A percentile compares a stretch with the other conserved stretches of the same genome.
These are phyloP conservation scores for Dactylella cylindrospora DNA, from an alignment of 2,329 filamentous ascomycete species.

Conservation along the genomic window DNA sequence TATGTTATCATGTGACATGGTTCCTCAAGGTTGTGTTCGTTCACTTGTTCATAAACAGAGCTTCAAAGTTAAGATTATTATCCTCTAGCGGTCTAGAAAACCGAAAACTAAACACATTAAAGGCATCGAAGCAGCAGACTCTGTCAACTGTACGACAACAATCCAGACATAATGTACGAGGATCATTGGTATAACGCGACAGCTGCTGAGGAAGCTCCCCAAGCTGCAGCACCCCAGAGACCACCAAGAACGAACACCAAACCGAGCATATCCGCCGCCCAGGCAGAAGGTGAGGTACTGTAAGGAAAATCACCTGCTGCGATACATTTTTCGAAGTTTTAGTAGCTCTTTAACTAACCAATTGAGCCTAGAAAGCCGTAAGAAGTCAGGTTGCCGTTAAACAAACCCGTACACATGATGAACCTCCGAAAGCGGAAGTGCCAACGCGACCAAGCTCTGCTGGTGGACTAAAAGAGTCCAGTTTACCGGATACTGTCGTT, in stretches of 20 bases:
- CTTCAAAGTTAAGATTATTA: too few relatives aligned
- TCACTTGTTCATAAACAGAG: too few relatives aligned
- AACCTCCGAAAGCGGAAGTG: constrained; percentile 46
- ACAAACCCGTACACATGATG: constrained; percentile 28
- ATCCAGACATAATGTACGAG: constrained; percentile 48
- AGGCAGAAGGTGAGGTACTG: constrained; percentile 41
- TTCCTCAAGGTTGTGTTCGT: too few relatives aligned
- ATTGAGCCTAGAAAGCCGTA: constrained; percentile 1
- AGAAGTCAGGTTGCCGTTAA: constrained; percentile 5
- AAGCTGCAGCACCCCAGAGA: constrained; percentile 11
- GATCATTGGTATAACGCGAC: constrained; percentile 48
- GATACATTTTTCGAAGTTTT: neutral
- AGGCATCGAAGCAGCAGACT: too few relatives aligned
- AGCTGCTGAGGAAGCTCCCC: constrained; percentile 22
- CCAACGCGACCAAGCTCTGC: constrained; percentile 46
- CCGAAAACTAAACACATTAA: too few relatives aligned
- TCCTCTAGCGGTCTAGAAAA: too few relatives aligned
- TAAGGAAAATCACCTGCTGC: constrained; percentile 21
- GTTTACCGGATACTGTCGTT: constrained; percentile 31
- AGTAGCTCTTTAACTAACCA: constrained; percentile 9
- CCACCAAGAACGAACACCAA: constrained; percentile 9
- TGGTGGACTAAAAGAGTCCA: constrained; percentile 36
- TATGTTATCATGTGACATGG: too few relatives aligned
- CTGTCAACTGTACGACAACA: too few relatives aligned
- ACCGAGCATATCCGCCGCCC: constrained; percentile 13